Conservation (phyloP, 1,284 basidiomycete genomes). For the Megacollybia platyphylla region DNA sequence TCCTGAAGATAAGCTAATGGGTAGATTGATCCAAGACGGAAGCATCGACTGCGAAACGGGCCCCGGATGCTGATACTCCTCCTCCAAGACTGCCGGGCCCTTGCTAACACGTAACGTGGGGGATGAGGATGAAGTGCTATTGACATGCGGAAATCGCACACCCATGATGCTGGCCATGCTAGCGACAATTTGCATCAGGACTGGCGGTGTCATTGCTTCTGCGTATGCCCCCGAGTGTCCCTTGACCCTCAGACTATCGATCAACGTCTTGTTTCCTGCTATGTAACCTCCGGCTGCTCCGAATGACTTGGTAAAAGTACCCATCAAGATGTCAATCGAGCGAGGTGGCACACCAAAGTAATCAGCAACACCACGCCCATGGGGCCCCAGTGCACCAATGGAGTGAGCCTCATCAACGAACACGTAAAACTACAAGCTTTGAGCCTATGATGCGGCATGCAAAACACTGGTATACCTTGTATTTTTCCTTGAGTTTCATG, state of each 20-base stretch:
- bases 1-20: slow-evolving; percentile 61
- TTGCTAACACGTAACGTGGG: slow-evolving; percentile 14
- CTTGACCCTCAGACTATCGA: slow-evolving; percentile 72
- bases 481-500: slow-evolving; percentile 84
- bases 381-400: slow-evolving; percentile 87
- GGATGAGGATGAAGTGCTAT: slow-evolving; percentile 16
- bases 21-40: slow-evolving; percentile 64
- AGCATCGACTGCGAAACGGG: slow-evolving; percentile 50
- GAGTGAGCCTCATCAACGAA: slow-evolving; percentile 98
- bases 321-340: slow-evolving; percentile 91
- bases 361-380: slow-evolving; percentile 90
- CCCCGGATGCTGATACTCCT: slow-evolving; percentile 42
- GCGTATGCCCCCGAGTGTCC: slow-evolving; percentile 85
- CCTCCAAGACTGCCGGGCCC: slow-evolving; percentile 15
- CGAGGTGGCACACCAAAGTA: slow-evolving; percentile 86
- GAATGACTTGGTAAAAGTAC: slow-evolving; percentile 98
- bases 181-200: slow-evolving; percentile 84
- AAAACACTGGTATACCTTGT: slow-evolving; percentile 58
- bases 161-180: slow-evolving; percentile 98
- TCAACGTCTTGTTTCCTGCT: slow-evolving; percentile 69
- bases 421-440: slow-evolving; percentile 71
- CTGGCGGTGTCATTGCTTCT: slow-evolving; percentile 85
- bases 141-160: slow-evolving; percentile 35
- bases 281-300: slow-evolving; percentile 97
- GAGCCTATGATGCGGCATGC: slow-evolving; percentile 3